phyloP scores from a whole-genome alignment of 805 yeast genomes.

The Ogataea ramenticola region DNA sequence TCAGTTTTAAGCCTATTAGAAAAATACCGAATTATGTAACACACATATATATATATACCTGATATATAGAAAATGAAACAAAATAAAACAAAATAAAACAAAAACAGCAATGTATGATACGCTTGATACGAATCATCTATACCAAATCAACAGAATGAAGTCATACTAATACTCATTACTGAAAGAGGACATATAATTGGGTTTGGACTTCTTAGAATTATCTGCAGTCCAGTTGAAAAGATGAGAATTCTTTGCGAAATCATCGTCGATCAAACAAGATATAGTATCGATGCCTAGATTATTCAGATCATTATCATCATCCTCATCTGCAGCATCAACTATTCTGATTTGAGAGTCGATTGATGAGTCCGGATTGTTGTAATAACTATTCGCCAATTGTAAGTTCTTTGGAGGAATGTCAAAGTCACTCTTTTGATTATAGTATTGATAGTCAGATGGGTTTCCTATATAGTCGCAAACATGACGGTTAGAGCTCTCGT shows the following conservation, averaged over 20 bases:
- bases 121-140: too few relatives aligned
- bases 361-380: slow-evolving; percentile 7
- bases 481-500: not conserved
- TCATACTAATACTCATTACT: not conserved
- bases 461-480: not conserved
- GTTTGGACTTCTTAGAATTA: not conserved
- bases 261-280: not conserved
- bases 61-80: too few relatives aligned
- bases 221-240: not conserved
- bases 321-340: slow-evolving; percentile 9
- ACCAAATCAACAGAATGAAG: too few relatives aligned
- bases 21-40: too few relatives aligned
- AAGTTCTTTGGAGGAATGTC: not conserved
- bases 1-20: too few relatives aligned
- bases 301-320: not conserved
- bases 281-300: not conserved
- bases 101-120: not conserved
- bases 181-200: not conserved
- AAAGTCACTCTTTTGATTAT: not conserved
- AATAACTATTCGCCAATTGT: not conserved
- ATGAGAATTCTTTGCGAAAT: not conserved
- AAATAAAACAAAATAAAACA: too few relatives aligned
- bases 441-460: not conserved
- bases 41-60: too few relatives aligned
- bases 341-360: slow-evolving; percentile 16